Base-by-base conservation (phyloP, 441 rosid genomes). In the Gossypium aridum region DNA sequence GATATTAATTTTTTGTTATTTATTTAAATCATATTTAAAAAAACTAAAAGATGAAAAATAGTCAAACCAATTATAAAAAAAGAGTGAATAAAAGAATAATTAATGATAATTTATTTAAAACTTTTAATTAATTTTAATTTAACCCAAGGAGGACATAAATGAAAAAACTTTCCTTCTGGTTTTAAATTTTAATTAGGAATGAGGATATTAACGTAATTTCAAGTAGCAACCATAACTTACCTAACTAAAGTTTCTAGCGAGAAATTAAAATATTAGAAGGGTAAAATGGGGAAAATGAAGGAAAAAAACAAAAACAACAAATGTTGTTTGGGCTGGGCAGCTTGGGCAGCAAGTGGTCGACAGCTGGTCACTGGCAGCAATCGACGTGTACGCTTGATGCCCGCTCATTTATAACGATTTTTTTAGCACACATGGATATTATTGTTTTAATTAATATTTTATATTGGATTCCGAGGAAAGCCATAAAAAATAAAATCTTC, bases 311-410 rank as follows among this genome's bases (percentile, higher is more conserved):
- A 63, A 62, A 63, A n/a, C 7, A n/a, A 63, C 67, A 13, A 28
- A 14, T 1, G 8, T 47, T 12, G 53, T 25, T 4, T 3, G 13
- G 12, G 9, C 0, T 2, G 68, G 78, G 67, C 61, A 31, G 53
- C 2, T 28, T 9, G 71, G 75, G 71, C 37, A 76, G 63, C 0
- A 25, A 1, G 25, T 56, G 14, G 25, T 55, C 8, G 51, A 59
- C 76, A 72, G 73, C 64, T 72, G 70, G 74, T 43, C 22, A 2
- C 19, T 0, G 43, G 63, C 54, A 67, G 22, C 43, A 0, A 16
- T 16, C 74, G 75, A 74, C 77, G 71, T 68, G 80, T 53, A 73
- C 64, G 65, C 57, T 51, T 73, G 3, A 2, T 4, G 57, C 34
- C 13, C 59, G 28, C 72, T 68, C 37, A 60, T 64, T 7, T 64